Evolutionary conservation across 2,329 filamentous ascomycete genomes (phyloP).

Genomic region (Ophiostoma novo-ulmi): DNA sequence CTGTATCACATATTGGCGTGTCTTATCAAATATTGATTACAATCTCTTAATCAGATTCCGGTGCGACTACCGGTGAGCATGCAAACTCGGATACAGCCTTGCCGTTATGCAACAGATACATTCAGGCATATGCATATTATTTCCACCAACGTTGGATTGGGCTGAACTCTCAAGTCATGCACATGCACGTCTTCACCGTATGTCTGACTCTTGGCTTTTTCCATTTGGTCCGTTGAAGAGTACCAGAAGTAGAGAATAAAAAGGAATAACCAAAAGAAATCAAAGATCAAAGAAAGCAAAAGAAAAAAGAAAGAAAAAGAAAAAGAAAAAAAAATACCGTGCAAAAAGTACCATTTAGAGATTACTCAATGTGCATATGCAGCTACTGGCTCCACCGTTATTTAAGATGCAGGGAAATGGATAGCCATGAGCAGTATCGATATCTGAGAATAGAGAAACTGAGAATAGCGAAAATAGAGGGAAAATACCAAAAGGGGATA

Average conservation of each 20-base stretch:
- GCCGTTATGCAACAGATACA: background rate
- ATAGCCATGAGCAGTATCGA: background rate
- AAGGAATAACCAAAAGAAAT: background rate
- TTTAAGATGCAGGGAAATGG: constrained; percentile 7
- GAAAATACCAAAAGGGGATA: background rate
- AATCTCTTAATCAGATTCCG: too few species aligned
- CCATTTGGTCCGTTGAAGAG: background rate
- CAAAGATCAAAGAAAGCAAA: background rate
- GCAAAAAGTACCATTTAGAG: background rate
- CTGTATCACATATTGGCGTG: background rate
- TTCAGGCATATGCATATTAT: background rate
- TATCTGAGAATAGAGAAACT: too few species aligned
- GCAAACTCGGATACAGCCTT: background rate
- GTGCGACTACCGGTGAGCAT: constrained; percentile 5
- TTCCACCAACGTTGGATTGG: background rate
- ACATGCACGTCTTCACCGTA: constrained; percentile 10
- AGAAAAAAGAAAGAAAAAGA: background rate
- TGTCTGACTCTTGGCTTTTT: constrained; percentile 8
- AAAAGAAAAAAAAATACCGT: background rate
- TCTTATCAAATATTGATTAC: too few species aligned
- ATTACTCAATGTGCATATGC: constrained; percentile 1
- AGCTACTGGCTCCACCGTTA: background rate
- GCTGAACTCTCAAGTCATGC: background rate
- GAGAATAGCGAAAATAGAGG: too few species aligned
- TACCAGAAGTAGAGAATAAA: background rate